Conservation (phyloP, 768 basidiomycete genomes). For the Paxillus ammoniavirescens region DNA sequence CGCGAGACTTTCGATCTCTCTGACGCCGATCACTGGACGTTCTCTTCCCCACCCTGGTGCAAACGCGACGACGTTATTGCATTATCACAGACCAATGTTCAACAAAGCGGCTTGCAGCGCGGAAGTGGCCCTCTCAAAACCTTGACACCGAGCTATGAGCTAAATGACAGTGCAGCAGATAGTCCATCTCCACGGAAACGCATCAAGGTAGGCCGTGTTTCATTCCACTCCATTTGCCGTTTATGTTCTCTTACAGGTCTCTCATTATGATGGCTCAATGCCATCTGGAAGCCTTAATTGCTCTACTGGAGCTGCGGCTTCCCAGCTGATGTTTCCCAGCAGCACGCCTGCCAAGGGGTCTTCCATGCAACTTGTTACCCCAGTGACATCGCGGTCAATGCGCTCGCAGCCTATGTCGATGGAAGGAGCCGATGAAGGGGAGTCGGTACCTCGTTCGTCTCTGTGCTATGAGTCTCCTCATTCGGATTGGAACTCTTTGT, state of each 20-base stretch:
- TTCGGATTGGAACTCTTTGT: slow-evolving; percentile 16
- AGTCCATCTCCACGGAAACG: slow-evolving; percentile 37
- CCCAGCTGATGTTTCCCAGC: not conserved
- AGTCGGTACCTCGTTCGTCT: not conserved
- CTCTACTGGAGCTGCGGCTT: not conserved
- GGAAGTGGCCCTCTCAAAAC: not conserved
- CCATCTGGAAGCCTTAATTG: not conserved
- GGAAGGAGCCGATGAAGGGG: not conserved
- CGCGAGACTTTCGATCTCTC: slow-evolving; percentile 39
- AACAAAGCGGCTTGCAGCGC: not conserved
- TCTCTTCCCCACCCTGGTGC: not conserved
- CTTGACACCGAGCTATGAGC: not conserved
- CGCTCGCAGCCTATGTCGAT: not conserved
- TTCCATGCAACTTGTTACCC: not conserved
- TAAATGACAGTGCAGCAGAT: slow-evolving; percentile 11
- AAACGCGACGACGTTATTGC: not conserved
- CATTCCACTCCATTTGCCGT: not conserved
- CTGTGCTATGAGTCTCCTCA: slow-evolving; percentile 1
- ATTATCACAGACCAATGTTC: slow-evolving; percentile 2
- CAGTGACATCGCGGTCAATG: not conserved
- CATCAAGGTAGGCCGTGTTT: slow-evolving; percentile 27
- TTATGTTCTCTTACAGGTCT: slow-evolving; percentile 20
- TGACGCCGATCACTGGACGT: slow-evolving; percentile 4
- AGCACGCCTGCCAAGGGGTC: not conserved
- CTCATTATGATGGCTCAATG: slow-evolving; percentile 6